phyloP scores from a whole-genome alignment of 352 stramenopile species.

The Pythium sp. region DNA sequence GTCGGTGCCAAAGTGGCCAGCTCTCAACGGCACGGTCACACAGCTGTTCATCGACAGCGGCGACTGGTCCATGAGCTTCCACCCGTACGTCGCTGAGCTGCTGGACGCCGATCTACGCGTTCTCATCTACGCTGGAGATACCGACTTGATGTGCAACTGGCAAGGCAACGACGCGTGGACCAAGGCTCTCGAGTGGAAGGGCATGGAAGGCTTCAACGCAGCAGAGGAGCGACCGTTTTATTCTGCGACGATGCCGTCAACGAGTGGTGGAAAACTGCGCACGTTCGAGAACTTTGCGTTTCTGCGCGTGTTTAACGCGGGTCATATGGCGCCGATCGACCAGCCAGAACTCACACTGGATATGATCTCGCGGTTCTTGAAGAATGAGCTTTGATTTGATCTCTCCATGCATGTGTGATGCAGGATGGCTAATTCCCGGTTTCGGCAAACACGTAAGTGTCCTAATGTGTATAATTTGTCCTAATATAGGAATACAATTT shows the following conservation, averaged over 20 bases:
- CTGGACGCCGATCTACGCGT: constrained; percentile 73
- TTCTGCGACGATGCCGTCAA: not conserved
- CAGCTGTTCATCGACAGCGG: constrained; percentile 19
- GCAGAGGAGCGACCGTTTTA: constrained; percentile 29
- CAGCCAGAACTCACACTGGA: no score
- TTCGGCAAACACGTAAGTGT: no score
- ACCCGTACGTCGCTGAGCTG: constrained; percentile 48
- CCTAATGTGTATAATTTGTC: no score
- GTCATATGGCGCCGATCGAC: constrained; percentile 94
- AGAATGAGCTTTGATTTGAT: no score
- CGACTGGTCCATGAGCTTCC: constrained; percentile 93
- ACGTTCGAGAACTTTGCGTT: constrained; percentile 84
- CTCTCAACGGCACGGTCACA: constrained; percentile 92
- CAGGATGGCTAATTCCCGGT: no score
- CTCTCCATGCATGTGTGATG: no score
- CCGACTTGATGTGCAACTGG: constrained; percentile 66
- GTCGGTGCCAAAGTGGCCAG: constrained; percentile 65
- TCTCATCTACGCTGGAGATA: constrained; percentile 96
- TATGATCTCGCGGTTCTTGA: no score
- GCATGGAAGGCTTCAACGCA: constrained; percentile 81
- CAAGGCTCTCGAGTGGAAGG: constrained; percentile 89
- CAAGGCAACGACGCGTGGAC: constrained; percentile 93
- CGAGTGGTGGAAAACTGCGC: constrained; percentile 26
- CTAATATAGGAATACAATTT: no score
- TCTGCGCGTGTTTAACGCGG: constrained; percentile 91